Base-by-base conservation (phyloP, 257 asterid species). In the Plantago elongata region DNA sequence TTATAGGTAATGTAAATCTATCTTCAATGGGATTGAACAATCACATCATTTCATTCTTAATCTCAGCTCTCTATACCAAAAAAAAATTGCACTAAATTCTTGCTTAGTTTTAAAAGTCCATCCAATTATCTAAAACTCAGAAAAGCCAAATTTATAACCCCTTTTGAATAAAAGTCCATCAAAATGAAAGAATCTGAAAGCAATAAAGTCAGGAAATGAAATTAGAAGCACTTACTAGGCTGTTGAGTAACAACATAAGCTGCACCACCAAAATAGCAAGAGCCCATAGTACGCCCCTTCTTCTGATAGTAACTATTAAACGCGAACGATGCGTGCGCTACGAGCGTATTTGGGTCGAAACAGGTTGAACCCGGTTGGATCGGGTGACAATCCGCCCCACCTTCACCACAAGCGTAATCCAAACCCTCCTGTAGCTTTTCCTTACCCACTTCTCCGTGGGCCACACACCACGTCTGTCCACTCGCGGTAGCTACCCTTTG, bases 321-420 rank as follows among this genome's bases (percentile, higher is more conserved):
- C 3, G 99, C 99, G 7, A 48, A 83, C 38, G 97, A 89, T 0
- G 99, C 97, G 64, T 92, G 99, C 3, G 99, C 92, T 71, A 74
- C 88, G 0, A 93, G 71, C 13, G 96, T 84, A 72, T 93, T 81
- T 8, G 99, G 97, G 82, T 89, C 74, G 77, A 83, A 93, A 79
- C 97, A 93, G 84, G 91, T 77, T 77, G 97, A 84, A 1, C 96
- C 96, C 0, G 90, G 95, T 69, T 89, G 99, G n/a, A 93, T 92
- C 82, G 86, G 85, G 75, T 81, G 95, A 89, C 99, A 92, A 27
- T 92, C 84, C 11, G 97, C 96, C 3, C 94, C 95, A 0, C 96
- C 99, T 29, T 78, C 89, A 9, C 99, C 97, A 52, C 99, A 92
- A 4, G 99, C 99, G 15, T 66, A 92, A 66, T 92, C 99, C 68